Evolutionary conservation across 805 yeast species (phyloP), one percentile per base, ranked within the genome.

Genomic region (Wickerhamiella slavikovae): DNA sequence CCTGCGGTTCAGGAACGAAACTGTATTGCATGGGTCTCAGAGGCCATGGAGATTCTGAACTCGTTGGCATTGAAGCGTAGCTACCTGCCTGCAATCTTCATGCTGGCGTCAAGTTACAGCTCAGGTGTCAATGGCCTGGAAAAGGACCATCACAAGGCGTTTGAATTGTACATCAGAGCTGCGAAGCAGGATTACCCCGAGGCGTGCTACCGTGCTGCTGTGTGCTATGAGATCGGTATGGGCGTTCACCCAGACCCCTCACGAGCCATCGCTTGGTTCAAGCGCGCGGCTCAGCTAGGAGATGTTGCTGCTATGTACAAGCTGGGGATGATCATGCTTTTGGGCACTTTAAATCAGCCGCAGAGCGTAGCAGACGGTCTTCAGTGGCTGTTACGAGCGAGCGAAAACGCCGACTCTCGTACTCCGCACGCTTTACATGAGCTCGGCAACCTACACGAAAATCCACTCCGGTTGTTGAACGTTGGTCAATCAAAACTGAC

Each of bases 271-370:
- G 42, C 52, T 10, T 68, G 63, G 52, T 74, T 68, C 49, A 55
- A 58, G 21, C 54, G 57, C 27, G 77, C 80, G 0, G 78, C 83
- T 3, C 50, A 57, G n/a, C 47, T 61, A 15, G 74, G 73, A 4
- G 68, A 65, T 38, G 66, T 64, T 3, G 62, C 70, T 10, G 70
- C 80, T 15, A 72, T 74, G 77, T 74, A 71, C 51, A 72, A 74
- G 48, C 51, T 75, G 12, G 89, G 82, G 4, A 64, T 71, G 66
- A 58, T 71, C 27, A 57, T 62, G 38, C 54, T 71, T 12, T 58
- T 65, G 12, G 74, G 73, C 2, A 42, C 46, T 12, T 40, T 62
- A 2, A 52, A 55, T 15, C 57, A 53, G 32, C 47, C 47, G 6
- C 52, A 54, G 38, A 51, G 58, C 26, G 54, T 62, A 10, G 40